These are phyloP conservation scores for Gnomoniopsis smithogilvyi DNA, from an alignment of 2,329 filamentous ascomycete species.

Conservation along the genomic window DNA sequence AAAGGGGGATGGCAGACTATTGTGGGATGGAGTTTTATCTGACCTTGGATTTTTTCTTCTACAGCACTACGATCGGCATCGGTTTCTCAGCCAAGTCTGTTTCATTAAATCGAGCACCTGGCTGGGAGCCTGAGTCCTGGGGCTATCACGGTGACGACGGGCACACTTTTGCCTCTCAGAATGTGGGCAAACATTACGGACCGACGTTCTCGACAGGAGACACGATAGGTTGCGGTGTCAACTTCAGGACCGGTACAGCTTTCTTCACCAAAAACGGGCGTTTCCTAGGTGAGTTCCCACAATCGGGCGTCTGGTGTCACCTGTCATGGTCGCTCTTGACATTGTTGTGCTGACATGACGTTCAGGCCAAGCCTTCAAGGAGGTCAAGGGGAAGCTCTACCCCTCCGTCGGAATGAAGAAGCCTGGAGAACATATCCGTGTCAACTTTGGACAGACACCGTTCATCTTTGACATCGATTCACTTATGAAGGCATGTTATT, in stretches of 20 bases:
- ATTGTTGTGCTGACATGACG: conserved; percentile 23
- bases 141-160: conserved; percentile 70
- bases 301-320: background rate
- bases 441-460: conserved; percentile 68
- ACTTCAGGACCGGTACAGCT: conserved; percentile 61
- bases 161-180: conserved; percentile 55
- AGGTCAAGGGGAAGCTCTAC: conserved; percentile 64
- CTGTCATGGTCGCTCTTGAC: background rate
- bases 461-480: conserved; percentile 92
- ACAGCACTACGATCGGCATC: conserved; percentile 58
- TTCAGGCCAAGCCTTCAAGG: conserved; percentile 66
- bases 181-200: conserved; percentile 55
- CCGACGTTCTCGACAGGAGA: conserved; percentile 54
- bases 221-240: conserved; percentile 63
- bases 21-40: background rate
- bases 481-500: conserved; percentile 66
- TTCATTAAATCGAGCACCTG: conserved; percentile 53
- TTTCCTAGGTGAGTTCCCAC: conserved; percentile 44
- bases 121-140: conserved; percentile 67
- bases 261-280: conserved; percentile 68
- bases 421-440: conserved; percentile 56
- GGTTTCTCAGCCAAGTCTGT: conserved; percentile 58
- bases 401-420: conserved; percentile 65
- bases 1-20: background rate
- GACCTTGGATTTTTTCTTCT: background rate